phyloP scores from a whole-genome alignment of 345 rosid species.

The Heritiera littoralis region DNA sequence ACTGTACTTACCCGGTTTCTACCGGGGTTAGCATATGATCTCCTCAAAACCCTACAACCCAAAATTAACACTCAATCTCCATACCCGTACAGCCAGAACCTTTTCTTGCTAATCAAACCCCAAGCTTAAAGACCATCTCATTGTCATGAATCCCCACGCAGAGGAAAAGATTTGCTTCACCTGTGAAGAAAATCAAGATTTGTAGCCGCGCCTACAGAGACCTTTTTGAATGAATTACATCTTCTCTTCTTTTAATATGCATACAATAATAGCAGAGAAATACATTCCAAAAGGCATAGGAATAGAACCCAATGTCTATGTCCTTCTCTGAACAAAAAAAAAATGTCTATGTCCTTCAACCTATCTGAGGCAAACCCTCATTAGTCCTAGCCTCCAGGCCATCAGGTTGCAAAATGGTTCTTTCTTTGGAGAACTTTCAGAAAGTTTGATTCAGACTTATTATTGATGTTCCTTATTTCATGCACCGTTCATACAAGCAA shows the following conservation, averaged over 20 bases:
- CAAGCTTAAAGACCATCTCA: not conserved
- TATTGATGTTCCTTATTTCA: not conserved
- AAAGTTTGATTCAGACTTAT: not conserved
- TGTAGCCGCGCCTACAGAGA: not conserved
- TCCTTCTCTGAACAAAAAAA: too few species aligned
- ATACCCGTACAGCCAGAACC: not conserved
- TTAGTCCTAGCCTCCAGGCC: not conserved
- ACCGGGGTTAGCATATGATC: constrained; percentile 18
- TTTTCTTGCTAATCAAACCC: not conserved
- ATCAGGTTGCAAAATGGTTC: not conserved
- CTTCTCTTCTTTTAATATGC: constrained; percentile 1
- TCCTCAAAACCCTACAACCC: constrained; percentile 22
- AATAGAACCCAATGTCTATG: not conserved
- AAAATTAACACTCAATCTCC: not conserved
- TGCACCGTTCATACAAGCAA: not conserved
- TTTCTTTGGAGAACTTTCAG: not conserved
- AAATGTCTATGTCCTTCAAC: not conserved
- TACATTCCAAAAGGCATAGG: not conserved
- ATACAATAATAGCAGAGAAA: not conserved
- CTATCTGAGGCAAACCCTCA: not conserved
- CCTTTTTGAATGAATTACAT: not conserved
- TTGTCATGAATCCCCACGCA: not conserved
- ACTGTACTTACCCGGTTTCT: constrained; percentile 26
- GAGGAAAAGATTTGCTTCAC: not conserved
- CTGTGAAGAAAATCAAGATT: not conserved